These are phyloP conservation scores for Waitea zeae DNA, from an alignment of 1,284 basidiomycete species.

Conservation along the genomic window DNA sequence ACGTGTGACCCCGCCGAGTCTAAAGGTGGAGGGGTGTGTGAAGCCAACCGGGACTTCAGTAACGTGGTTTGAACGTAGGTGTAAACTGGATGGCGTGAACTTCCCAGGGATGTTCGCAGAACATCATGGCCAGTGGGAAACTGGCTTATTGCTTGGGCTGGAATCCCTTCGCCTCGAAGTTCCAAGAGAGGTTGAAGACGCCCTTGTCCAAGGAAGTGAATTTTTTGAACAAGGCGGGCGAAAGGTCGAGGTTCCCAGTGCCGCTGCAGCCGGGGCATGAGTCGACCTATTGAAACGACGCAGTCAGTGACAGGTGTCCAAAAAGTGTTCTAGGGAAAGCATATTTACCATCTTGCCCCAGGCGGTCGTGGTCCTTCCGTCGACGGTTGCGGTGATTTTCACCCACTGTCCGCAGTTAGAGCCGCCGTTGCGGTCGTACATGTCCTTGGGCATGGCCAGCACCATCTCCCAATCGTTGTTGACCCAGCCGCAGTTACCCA, in stretches of 20 bases:
- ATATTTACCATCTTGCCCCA: not conserved
- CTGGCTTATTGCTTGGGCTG: too few species aligned
- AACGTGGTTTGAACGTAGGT: too few species aligned
- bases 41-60: too few species aligned
- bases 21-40: too few species aligned
- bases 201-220: slow-evolving; percentile 7
- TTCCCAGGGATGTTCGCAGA: too few species aligned
- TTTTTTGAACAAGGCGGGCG: slow-evolving; percentile 7
- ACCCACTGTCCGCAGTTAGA: not conserved
- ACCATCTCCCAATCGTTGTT: slow-evolving; percentile 7
- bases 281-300: not conserved
- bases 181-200: slow-evolving; percentile 7
- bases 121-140: too few species aligned
- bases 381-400: not conserved
- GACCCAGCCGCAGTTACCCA: slow-evolving; percentile 7
- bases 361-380: slow-evolving; percentile 1
- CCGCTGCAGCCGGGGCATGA: too few species aligned
- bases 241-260: slow-evolving; percentile 7
- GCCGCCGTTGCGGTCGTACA: not conserved
- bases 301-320: not conserved
- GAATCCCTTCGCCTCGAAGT: slow-evolving; percentile 4
- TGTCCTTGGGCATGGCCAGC: slow-evolving; percentile 1
- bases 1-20: too few species aligned
- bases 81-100: too few species aligned
- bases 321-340: not conserved